Evolutionary conservation across 2,329 filamentous ascomycete species (phyloP).

Genomic region (Gaeumannomyces tritici): DNA sequence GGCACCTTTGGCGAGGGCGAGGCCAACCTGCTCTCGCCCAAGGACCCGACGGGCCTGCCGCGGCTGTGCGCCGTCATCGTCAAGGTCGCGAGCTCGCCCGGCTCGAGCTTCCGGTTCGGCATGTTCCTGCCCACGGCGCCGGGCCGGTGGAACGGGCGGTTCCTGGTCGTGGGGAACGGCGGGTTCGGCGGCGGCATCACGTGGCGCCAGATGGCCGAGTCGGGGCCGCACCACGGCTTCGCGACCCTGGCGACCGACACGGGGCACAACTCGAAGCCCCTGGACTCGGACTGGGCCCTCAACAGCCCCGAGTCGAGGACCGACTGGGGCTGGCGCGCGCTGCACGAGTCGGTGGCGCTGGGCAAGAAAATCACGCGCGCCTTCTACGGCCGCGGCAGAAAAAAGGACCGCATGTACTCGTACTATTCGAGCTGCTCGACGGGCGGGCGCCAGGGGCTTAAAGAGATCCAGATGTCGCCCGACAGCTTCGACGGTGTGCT

Average conservation of each 20-base stretch:
- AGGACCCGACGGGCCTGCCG: slow-evolving; percentile 20
- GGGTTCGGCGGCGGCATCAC: slow-evolving; percentile 3
- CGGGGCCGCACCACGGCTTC: neutral
- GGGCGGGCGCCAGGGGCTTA: slow-evolving; percentile 49
- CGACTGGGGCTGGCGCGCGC: slow-evolving; percentile 3
- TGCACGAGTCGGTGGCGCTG: slow-evolving; percentile 11
- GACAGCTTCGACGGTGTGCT: slow-evolving; percentile 48
- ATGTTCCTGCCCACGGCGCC: neutral
- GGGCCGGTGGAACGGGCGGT: slow-evolving; percentile 15
- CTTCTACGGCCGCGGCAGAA: slow-evolving; percentile 29
- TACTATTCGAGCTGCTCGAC: slow-evolving; percentile 51
- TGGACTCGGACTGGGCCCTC: slow-evolving; percentile 6
- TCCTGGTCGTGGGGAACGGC: slow-evolving; percentile 1
- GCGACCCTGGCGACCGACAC: slow-evolving; percentile 2
- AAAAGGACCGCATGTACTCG: slow-evolving; percentile 25
- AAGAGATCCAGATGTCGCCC: slow-evolving; percentile 41
- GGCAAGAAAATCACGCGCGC: slow-evolving; percentile 35
- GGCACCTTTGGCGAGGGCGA: slow-evolving; percentile 13
- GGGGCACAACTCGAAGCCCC: slow-evolving; percentile 4
- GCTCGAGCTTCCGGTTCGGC: slow-evolving; percentile 10
- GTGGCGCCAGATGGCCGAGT: slow-evolving; percentile 1
- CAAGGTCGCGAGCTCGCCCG: slow-evolving; percentile 14
- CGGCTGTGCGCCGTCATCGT: slow-evolving; percentile 25
- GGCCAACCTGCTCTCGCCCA: slow-evolving; percentile 14
- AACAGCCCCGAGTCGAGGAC: neutral